Base-by-base conservation (phyloP, 2,329 filamentous ascomycete genomes). In the Colletotrichum eleusines region DNA sequence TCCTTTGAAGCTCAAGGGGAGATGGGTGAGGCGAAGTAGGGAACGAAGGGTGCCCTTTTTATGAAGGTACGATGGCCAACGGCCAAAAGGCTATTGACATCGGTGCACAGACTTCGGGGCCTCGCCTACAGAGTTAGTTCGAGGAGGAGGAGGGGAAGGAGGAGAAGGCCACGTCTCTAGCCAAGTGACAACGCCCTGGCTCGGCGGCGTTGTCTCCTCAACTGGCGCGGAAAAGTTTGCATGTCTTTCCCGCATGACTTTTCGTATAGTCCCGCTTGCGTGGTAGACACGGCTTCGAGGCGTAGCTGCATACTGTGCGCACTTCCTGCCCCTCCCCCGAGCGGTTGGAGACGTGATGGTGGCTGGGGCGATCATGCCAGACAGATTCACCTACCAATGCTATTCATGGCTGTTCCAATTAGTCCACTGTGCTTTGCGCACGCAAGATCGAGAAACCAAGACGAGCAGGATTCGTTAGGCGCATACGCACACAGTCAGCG, bases 21-120 rank as follows among this genome's bases (percentile, higher is more conserved):
- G 44, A 57, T 55, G 50, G 61, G 58, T 67, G 63, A 57, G 53
- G 16, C 11, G 11, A 23, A 33, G 26, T n/a, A 44, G 50, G 55
- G 63, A 57, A 67, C 18, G n/a, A 53, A 61, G 40, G 55, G 42
- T 9, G 6, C 31, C 55, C 31, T 26, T 26, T 69, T 67, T 67
- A 66, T 46, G 38, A 66, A 50, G 48, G 54, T 18, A 12, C 20
- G 44, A 26, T 35, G 35, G 31, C 31, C 31, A 7, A n/a, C n/a
- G n/a, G n/a, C n/a, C n/a, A n/a, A n/a, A n/a, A n/a, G n/a, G n/a
- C n/a, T n/a, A 26, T 59, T 53, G 66, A n/a, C 60, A 50, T 64
- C 51, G 66, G 66, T 60, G 66, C 66, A 68, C 65, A 53, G 66
- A 44, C 66, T 65, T 44, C 6, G 51, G 66, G n/a, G 35, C n/a